Evolutionary conservation across 495 filamentous ascomycete species (phyloP).

Genomic region (Hyaloscypha bicolor): DNA sequence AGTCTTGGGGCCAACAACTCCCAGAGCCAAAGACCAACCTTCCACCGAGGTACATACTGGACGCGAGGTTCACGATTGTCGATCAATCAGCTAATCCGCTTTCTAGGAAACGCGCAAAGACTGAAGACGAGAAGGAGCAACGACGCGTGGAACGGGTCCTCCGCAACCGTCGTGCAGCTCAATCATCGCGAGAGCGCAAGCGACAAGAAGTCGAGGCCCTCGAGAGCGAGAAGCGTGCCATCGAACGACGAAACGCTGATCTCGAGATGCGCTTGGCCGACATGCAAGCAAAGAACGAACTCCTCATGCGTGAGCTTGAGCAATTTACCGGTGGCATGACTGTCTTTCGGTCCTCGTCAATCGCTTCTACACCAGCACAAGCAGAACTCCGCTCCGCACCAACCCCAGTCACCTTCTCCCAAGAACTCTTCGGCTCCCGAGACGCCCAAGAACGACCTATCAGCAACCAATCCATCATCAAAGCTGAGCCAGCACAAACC

Average conservation of each 20-base stretch:
- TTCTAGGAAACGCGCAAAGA: slow-evolving; percentile 92
- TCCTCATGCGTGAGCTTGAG: slow-evolving; percentile 65
- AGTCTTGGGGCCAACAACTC: slow-evolving; percentile 98
- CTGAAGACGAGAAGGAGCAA: slow-evolving; percentile 98
- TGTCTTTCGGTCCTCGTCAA: slow-evolving; percentile 31
- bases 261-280: slow-evolving; percentile 66
- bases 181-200: slow-evolving; percentile 95
- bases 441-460: slow-evolving; percentile 35
- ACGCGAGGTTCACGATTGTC: slow-evolving; percentile 9
- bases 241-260: slow-evolving; percentile 70
- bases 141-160: slow-evolving; percentile 96
- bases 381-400: slow-evolving; percentile 37
- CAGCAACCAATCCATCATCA: slow-evolving; percentile 42
- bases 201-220: slow-evolving; percentile 89
- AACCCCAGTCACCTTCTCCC: slow-evolving; percentile 51
- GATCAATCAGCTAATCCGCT: slow-evolving; percentile 16
- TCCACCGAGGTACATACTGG: slow-evolving; percentile 75
- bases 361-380: slow-evolving; percentile 36
- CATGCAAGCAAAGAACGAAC: slow-evolving; percentile 66
- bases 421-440: slow-evolving; percentile 51
- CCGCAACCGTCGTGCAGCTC: slow-evolving; percentile 91
- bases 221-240: slow-evolving; percentile 69
- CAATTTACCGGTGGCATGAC: slow-evolving; percentile 55
- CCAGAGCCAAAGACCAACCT: slow-evolving; percentile 96
- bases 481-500: slow-evolving; percentile 34